Percentiles rank a stretch among this genome's conserved stretches.
Evolutionary conservation across 1,284 basidiomycete species (phyloP).

Genomic region (Moniliophthora roreri): DNA sequence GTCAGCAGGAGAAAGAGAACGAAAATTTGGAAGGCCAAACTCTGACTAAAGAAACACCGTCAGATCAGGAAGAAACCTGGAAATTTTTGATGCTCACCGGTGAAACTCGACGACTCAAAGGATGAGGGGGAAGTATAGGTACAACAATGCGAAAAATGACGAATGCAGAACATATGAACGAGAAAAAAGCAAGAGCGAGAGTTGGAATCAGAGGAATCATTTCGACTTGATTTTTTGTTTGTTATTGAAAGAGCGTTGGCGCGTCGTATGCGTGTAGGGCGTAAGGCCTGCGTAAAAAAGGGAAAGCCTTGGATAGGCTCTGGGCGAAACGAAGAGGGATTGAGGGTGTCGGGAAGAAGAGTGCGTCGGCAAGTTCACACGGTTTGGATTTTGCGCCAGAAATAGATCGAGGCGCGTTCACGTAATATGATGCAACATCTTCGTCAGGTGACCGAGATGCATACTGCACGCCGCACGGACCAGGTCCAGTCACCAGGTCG

Average conservation of each 20-base stretch:
- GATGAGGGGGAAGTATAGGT: constrained; percentile 68
- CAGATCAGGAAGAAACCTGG: constrained; percentile 13
- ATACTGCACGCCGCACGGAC: no score
- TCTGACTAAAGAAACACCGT: constrained; percentile 48
- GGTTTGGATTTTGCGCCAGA: no score
- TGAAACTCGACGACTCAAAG: constrained; percentile 66
- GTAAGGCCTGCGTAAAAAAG: constrained; percentile 25
- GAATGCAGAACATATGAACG: constrained; percentile 68
- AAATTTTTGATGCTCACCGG: constrained; percentile 46
- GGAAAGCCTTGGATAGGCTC: constrained; percentile 11
- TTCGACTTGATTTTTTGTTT: constrained; percentile 27
- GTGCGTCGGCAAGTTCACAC: no score
- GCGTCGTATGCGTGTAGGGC: constrained; percentile 35
- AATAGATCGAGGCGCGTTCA: no score
- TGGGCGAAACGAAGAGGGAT: no score
- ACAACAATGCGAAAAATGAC: constrained; percentile 70
- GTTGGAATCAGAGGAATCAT: constrained; percentile 69
- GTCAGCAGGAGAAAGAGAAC: constrained; percentile 60
- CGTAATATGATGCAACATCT: no score
- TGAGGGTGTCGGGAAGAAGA: no score
- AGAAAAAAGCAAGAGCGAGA: constrained; percentile 63
- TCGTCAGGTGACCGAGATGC: no score
- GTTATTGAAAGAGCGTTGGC: constrained; percentile 46
- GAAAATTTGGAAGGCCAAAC: constrained; percentile 68
- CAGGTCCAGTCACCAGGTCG: no score